Conservation (phyloP, 2,329 filamentous ascomycete species). For the Bipolaris victoriae region DNA sequence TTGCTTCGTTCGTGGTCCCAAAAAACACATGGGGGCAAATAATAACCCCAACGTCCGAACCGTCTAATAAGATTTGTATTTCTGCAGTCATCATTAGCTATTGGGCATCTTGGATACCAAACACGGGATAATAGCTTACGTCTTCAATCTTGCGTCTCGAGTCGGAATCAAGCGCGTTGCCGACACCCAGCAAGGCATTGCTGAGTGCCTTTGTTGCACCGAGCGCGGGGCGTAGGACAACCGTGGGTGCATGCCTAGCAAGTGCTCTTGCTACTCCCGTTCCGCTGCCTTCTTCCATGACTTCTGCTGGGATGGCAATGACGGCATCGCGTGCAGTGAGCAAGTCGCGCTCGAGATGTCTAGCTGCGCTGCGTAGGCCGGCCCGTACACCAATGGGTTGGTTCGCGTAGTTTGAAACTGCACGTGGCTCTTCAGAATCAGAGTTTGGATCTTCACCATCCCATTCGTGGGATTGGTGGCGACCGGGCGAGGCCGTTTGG, state of each 20-base stretch:
- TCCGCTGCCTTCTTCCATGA: conserved; percentile 84
- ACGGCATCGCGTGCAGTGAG: conserved; percentile 86
- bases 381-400: conserved; percentile 89
- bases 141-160: conserved; percentile 84
- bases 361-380: conserved; percentile 81
- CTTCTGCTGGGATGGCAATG: conserved; percentile 89
- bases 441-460: conserved; percentile 63
- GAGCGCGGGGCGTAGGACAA: conserved; percentile 88
- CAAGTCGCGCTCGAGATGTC: conserved; percentile 85
- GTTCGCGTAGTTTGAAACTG: conserved; percentile 90
- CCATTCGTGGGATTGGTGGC: conserved; percentile 48
- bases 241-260: conserved; percentile 82
- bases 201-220: conserved; percentile 88
- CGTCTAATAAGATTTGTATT: conserved; percentile 18
- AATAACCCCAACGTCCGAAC: too few relatives aligned
- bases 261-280: conserved; percentile 81
- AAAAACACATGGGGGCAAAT: background rate
- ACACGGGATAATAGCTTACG: conserved; percentile 63
- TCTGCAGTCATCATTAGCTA: conserved; percentile 6
- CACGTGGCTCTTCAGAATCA: conserved; percentile 74
- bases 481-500: conserved; percentile 29
- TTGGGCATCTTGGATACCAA: background rate
- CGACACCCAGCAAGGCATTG: conserved; percentile 88
- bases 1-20: background rate
- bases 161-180: conserved; percentile 84